Percentiles rank a stretch among this genome's conserved stretches.
Evolutionary conservation across 2,329 filamentous ascomycete genomes (phyloP).

Genomic region (Beauveria asiatica): DNA sequence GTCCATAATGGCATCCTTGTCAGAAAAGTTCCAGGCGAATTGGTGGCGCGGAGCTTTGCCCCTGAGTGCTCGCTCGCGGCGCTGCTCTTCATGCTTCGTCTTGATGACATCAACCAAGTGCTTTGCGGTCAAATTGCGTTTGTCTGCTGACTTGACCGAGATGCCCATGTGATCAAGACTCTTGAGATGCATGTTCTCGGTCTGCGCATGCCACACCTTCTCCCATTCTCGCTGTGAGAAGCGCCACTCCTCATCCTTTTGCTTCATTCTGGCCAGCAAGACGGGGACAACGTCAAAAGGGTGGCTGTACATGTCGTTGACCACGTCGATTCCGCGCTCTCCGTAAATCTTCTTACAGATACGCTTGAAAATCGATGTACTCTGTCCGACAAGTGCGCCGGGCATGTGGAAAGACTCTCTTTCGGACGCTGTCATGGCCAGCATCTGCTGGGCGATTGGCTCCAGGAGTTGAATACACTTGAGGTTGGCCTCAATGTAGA

Average conservation of each 20-base stretch:
- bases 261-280: slow-evolving; percentile 80
- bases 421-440: slow-evolving; percentile 67
- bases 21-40: slow-evolving; percentile 65
- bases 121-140: slow-evolving; percentile 84
- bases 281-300: slow-evolving; percentile 86
- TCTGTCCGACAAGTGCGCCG: slow-evolving; percentile 78
- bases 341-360: slow-evolving; percentile 98
- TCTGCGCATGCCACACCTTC: slow-evolving; percentile 96
- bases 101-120: slow-evolving; percentile 85
- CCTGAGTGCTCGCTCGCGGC: slow-evolving; percentile 58
- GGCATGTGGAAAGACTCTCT: slow-evolving; percentile 70
- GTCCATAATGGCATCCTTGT: slow-evolving; percentile 59
- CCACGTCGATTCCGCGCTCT: slow-evolving; percentile 75
- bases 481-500: slow-evolving; percentile 90
- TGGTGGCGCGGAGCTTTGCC: slow-evolving; percentile 59
- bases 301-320: slow-evolving; percentile 74
- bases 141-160: slow-evolving; percentile 78
- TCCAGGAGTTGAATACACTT: slow-evolving; percentile 95
- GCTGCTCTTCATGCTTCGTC: slow-evolving; percentile 85
- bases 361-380: slow-evolving; percentile 92
- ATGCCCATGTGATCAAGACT: slow-evolving; percentile 96
- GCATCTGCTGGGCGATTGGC: slow-evolving; percentile 84
- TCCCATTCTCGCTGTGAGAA: slow-evolving; percentile 97
- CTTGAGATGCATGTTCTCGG: slow-evolving; percentile 88
- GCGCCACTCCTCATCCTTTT: slow-evolving; percentile 96